Conservation (phyloP, 306 rosid species). For the Lotus japonicus region DNA sequence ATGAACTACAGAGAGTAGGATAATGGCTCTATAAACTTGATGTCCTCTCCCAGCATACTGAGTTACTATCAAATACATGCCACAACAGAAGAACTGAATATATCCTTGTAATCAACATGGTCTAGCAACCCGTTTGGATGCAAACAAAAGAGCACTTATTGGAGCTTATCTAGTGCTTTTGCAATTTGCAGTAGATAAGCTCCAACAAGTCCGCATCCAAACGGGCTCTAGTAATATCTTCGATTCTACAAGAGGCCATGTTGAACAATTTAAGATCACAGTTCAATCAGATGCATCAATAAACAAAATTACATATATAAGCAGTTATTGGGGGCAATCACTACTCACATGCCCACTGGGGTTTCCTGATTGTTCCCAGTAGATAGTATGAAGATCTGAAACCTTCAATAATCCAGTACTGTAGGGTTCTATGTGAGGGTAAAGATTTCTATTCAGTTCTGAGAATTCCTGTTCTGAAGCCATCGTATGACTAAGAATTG, state of each 20-base stretch:
- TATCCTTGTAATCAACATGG: background rate
- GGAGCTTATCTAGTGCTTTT: no score
- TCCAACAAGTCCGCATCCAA: no score
- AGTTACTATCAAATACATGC: background rate
- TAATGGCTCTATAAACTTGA: background rate
- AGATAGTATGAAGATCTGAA: conserved; percentile 69
- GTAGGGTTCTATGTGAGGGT: conserved; percentile 60
- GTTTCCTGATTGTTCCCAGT: conserved; percentile 95
- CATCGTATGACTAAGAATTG: conserved; percentile 36
- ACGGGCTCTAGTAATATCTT: background rate
- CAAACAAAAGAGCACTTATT: no score
- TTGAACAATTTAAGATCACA: background rate
- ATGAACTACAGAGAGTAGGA: background rate
- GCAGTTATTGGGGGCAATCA: background rate
- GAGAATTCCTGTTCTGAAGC: conserved; percentile 40
- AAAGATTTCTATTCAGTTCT: conserved; percentile 44
- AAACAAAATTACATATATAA: background rate
- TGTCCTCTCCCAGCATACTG: background rate
- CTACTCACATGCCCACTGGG: conserved; percentile 78
- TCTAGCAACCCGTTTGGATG: background rate
- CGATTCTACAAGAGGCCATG: conserved; percentile 2
- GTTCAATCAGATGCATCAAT: background rate
- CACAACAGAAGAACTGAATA: background rate
- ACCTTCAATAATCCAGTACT: conserved; percentile 66
- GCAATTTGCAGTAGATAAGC: no score